A percentile compares a stretch with the other conserved stretches of the same genome.
phyloP scores from a whole-genome alignment of 768 basidiomycete species.

The Hebeloma cylindrosporum region DNA sequence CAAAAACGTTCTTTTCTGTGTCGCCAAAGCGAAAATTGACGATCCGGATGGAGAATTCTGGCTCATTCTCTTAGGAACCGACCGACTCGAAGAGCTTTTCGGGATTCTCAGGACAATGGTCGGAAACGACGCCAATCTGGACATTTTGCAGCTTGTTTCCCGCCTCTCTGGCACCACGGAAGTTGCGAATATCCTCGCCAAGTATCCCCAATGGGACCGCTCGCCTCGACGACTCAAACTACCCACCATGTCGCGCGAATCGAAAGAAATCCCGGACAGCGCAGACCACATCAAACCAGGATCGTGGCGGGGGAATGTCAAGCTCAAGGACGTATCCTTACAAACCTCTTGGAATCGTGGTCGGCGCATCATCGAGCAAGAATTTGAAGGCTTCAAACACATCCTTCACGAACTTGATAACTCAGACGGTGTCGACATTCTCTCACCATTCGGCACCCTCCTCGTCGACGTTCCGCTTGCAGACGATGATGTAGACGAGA shows the following conservation, averaged over 20 bases:
- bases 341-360: slow-evolving; percentile 33
- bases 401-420: slow-evolving; percentile 9
- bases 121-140: slow-evolving; percentile 31
- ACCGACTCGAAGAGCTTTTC: slow-evolving; percentile 35
- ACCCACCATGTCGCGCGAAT: slow-evolving; percentile 25
- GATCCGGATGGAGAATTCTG: slow-evolving; percentile 31
- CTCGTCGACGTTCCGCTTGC: slow-evolving; percentile 16
- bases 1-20: slow-evolving; percentile 29
- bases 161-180: slow-evolving; percentile 32
- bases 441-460: slow-evolving; percentile 15
- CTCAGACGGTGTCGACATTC: slow-evolving; percentile 7
- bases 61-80: slow-evolving; percentile 38
- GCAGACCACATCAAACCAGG: slow-evolving; percentile 37
- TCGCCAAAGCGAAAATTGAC: slow-evolving; percentile 33
- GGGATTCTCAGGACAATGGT: slow-evolving; percentile 35
- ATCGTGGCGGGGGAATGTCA: slow-evolving; percentile 34
- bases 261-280: slow-evolving; percentile 17
- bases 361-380: slow-evolving; percentile 17
- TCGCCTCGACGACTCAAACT: slow-evolving; percentile 34
- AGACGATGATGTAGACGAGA: slow-evolving; percentile 22
- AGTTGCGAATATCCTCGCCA: slow-evolving; percentile 34
- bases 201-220: slow-evolving; percentile 39
- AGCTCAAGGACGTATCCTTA: slow-evolving; percentile 25
- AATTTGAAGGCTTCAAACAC: slow-evolving; percentile 1
- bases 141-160: slow-evolving; percentile 27